phyloP scores from a whole-genome alignment of 2,329 filamentous ascomycete genomes.

The Calonectria honghensis region DNA sequence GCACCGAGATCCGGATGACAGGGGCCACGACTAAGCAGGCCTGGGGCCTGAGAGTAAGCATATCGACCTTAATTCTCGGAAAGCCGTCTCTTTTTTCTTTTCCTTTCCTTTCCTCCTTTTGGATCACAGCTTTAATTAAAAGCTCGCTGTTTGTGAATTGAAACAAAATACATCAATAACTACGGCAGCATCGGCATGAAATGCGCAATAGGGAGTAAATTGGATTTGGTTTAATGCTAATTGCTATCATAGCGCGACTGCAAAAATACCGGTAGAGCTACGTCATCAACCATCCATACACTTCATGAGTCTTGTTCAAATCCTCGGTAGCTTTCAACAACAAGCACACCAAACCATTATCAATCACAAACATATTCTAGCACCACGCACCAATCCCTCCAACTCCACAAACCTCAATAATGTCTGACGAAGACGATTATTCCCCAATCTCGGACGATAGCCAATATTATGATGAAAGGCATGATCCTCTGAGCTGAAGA shows the following conservation, averaged over 20 bases:
- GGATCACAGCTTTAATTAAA: neutral
- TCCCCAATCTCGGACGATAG: conserved; percentile 13
- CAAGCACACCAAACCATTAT: neutral
- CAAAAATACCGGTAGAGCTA: neutral
- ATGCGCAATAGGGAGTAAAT: neutral
- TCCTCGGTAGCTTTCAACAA: neutral
- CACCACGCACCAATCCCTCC: neutral
- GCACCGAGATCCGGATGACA: neutral
- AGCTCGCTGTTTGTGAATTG: neutral
- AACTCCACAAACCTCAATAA: neutral
- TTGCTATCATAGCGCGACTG: neutral
- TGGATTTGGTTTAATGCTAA: neutral
- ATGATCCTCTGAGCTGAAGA: neutral
- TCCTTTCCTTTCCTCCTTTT: neutral
- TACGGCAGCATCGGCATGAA: neutral
- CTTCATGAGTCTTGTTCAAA: neutral
- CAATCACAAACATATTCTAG: neutral
- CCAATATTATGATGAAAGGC: conserved; percentile 20
- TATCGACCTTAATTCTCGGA: neutral
- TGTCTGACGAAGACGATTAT: conserved; percentile 14
- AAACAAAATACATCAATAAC: neutral
- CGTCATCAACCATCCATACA: neutral
- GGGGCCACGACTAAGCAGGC: neutral
- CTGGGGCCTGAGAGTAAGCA: neutral
- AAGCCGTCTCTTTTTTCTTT: neutral